Evolutionary conservation across 2,329 filamentous ascomycete species (phyloP).

Genomic region (Beauveria pseudobassiana): DNA sequence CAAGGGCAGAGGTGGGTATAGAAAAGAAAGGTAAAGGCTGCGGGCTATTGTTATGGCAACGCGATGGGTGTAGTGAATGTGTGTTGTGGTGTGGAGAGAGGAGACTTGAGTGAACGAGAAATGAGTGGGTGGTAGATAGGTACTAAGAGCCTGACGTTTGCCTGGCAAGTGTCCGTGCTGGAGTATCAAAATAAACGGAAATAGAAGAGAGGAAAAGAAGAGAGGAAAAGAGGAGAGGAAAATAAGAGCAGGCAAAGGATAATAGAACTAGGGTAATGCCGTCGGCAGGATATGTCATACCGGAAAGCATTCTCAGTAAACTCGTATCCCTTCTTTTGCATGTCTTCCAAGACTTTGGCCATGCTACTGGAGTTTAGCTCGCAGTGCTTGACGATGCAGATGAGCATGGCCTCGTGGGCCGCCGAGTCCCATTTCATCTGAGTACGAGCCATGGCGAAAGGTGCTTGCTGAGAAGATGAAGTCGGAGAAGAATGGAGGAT

Average conservation of each 20-base stretch:
- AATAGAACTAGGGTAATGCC: not conserved
- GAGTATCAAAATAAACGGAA: not conserved
- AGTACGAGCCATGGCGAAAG: slow-evolving; percentile 13
- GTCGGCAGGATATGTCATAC: slow-evolving; percentile 21
- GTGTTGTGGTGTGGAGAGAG: not conserved
- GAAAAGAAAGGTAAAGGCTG: too few relatives aligned
- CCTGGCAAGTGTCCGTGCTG: not conserved
- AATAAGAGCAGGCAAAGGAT: not conserved
- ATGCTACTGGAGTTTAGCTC: slow-evolving; percentile 26
- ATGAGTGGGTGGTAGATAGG: not conserved
- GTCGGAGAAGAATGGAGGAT: not conserved
- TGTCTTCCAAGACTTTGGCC: slow-evolving; percentile 28
- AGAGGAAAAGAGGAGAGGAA: slow-evolving; percentile 11
- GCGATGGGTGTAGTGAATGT: not conserved
- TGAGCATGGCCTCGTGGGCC: slow-evolving; percentile 37
- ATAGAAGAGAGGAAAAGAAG: not conserved
- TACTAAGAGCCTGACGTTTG: too few relatives aligned
- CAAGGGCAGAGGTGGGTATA: too few relatives aligned
- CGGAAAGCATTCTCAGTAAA: slow-evolving; percentile 34
- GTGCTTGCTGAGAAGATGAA: not conserved
- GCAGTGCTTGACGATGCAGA: slow-evolving; percentile 31
- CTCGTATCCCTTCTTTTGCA: slow-evolving; percentile 30
- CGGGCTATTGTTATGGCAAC: not conserved
- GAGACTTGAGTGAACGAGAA: not conserved
- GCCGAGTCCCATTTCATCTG: slow-evolving; percentile 33